Conservation (phyloP, 192 early-diverging fungal species). For the Dimargaris cristalligena region DNA sequence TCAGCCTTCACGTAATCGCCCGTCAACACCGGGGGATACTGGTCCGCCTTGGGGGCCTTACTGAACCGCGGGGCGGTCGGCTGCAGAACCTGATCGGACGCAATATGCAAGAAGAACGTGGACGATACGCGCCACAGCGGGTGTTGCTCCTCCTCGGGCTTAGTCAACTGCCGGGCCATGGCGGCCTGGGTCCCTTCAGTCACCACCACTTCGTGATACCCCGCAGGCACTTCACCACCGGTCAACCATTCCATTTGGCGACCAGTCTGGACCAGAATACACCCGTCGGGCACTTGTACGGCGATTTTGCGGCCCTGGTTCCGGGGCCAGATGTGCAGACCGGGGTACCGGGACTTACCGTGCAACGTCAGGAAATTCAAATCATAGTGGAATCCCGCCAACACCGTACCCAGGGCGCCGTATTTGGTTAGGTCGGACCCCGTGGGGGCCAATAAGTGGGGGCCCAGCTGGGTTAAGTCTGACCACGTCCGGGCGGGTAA, state of each 20-base stretch:
- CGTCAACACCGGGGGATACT: constrained; percentile 39
- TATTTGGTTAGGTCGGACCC: constrained; percentile 45
- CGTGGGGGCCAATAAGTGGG: constrained; percentile 54
- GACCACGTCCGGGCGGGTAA: constrained; percentile 36
- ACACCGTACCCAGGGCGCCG: constrained; percentile 37
- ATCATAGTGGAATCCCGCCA: constrained; percentile 32
- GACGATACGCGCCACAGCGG: constrained; percentile 57
- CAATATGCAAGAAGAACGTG: constrained; percentile 54
- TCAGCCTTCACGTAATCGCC: constrained; percentile 47
- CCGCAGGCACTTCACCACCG: constrained; percentile 40
- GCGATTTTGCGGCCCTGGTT: constrained; percentile 34
- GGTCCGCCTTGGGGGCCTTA: constrained; percentile 14
- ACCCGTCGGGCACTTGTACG: constrained; percentile 46
- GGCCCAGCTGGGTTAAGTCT: constrained; percentile 36
- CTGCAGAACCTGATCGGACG: constrained; percentile 39
- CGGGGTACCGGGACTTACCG: constrained; percentile 56
- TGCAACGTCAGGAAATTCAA: constrained; percentile 48
- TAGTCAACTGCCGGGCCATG: constrained; percentile 32
- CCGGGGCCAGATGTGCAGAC: constrained; percentile 53
- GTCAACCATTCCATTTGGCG: constrained; percentile 54
- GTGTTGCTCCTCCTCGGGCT: constrained; percentile 14
- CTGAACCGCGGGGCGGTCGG: constrained; percentile 31
- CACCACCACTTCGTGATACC: constrained; percentile 56
- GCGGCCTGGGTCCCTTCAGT: constrained; percentile 31
- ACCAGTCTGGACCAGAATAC: constrained; percentile 35